Conservation (phyloP, 2,329 filamentous ascomycete species). For the Diaporthe ilicicola region DNA sequence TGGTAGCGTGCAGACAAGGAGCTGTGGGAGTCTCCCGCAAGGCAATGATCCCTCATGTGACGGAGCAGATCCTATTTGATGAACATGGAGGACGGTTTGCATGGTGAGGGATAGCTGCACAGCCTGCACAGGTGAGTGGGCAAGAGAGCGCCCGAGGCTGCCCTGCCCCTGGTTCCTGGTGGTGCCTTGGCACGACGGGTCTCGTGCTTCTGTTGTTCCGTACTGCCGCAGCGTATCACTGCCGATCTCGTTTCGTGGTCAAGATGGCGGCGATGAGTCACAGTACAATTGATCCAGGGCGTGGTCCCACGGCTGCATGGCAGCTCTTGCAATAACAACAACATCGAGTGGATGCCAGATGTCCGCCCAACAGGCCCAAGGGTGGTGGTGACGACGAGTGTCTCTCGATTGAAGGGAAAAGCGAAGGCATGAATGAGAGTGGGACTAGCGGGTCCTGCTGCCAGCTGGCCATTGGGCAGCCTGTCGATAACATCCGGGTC, state of each 20-base stretch:
- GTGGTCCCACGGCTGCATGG: neutral
- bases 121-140: neutral
- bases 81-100: neutral
- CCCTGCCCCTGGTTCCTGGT: too few relatives aligned
- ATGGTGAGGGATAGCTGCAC: neutral
- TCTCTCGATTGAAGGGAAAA: neutral
- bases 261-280: slow-evolving; percentile 2
- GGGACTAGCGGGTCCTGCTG: neutral
- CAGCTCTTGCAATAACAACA: neutral
- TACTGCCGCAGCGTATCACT: neutral
- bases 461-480: slow-evolving; percentile 18
- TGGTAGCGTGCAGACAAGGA: neutral
- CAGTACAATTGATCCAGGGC: neutral
- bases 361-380: neutral
- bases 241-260: neutral
- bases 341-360: neutral
- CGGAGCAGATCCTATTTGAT: neutral
- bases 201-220: neutral
- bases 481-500: slow-evolving; percentile 3
- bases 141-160: neutral
- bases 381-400: slow-evolving; percentile 1
- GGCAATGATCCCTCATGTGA: neutral
- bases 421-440: slow-evolving; percentile 10
- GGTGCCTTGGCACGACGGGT: neutral
- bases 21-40: too few relatives aligned